These are phyloP conservation scores for Periconia digitata DNA, from an alignment of 2,329 filamentous ascomycete species.

Conservation along the genomic window DNA sequence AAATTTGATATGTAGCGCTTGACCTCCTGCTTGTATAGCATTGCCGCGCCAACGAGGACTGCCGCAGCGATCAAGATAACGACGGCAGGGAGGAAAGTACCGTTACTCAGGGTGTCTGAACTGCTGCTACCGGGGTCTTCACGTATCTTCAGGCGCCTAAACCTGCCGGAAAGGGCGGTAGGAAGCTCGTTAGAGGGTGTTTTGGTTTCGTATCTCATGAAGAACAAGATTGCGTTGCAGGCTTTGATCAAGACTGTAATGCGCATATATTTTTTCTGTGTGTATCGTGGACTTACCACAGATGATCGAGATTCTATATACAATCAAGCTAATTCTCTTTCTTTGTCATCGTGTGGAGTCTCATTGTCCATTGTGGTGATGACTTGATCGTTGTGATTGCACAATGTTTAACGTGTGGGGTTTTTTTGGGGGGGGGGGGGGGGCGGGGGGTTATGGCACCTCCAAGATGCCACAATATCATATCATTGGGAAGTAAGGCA, in stretches of 20 bases:
- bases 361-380: too few species aligned
- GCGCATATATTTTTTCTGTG: neutral
- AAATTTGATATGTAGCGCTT: neutral
- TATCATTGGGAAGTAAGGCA: too few species aligned
- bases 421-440: too few species aligned
- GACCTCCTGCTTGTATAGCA: neutral
- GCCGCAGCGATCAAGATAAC: neutral
- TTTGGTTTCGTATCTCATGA: neutral
- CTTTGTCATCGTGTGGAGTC: too few species aligned
- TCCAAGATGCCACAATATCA: too few species aligned
- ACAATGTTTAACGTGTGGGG: too few species aligned
- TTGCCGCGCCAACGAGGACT: neutral
- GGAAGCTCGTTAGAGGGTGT: neutral
- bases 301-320: too few species aligned
- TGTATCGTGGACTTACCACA: too few species aligned
- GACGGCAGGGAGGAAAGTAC: neutral
- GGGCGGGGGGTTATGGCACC: too few species aligned
- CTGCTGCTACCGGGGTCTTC: neutral
- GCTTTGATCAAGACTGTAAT: neutral
- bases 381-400: too few species aligned
- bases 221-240: neutral
- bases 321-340: too few species aligned
- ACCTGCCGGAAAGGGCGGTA: neutral
- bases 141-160: neutral
- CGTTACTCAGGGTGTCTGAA: neutral